Percentiles rank a stretch among this genome's conserved stretches.
phyloP scores from a whole-genome alignment of 495 filamentous ascomycete species.

The Podospora conica region DNA sequence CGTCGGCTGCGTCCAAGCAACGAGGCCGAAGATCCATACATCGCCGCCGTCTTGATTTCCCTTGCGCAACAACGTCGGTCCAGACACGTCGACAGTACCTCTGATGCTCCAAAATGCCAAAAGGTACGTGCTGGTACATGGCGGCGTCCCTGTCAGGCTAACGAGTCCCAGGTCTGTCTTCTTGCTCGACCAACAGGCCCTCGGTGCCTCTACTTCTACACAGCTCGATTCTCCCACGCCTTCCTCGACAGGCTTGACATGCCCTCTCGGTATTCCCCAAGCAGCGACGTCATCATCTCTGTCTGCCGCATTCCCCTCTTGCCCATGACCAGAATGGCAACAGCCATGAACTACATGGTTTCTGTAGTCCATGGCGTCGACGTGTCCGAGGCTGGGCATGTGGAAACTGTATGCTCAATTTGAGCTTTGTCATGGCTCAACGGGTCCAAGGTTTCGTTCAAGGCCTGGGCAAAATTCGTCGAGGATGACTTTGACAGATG shows the following conservation, averaged over 20 bases:
- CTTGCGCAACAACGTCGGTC: constrained; percentile 3
- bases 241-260: constrained; percentile 7
- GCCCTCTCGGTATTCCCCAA: constrained; percentile 4
- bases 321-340: background rate
- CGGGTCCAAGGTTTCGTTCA: no score
- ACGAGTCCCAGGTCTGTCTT: constrained; percentile 5
- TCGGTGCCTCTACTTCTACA: constrained; percentile 5
- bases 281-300: background rate
- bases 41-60: background rate
- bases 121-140: constrained; percentile 4
- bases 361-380: constrained; percentile 1
- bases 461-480: no score
- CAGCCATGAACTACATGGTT: constrained; percentile 2
- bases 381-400: no score
- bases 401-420: no score
- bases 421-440: no score
- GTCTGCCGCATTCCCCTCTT: constrained; percentile 1
- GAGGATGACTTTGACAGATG: no score
- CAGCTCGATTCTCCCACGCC: background rate
- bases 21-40: constrained; percentile 2
- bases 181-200: constrained; percentile 3
- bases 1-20: background rate
- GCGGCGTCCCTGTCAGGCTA: background rate
- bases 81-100: constrained; percentile 1
- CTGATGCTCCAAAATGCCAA: no score